These are phyloP conservation scores for Cicer arietinum DNA, from an alignment of 306 rosid species.

Conservation along the genomic window DNA sequence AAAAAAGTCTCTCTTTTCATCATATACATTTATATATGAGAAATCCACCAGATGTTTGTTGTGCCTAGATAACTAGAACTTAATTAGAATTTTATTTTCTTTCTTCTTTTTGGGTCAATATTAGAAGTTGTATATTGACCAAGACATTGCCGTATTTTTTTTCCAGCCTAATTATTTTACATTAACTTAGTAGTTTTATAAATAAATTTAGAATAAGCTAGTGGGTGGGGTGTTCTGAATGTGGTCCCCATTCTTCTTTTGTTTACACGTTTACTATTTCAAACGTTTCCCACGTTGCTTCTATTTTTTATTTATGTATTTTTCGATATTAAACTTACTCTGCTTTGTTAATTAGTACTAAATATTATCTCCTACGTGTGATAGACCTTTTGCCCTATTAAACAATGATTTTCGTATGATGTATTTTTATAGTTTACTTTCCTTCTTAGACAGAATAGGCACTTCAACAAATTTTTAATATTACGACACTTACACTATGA, in stretches of 20 bases:
- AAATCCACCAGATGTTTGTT: neutral
- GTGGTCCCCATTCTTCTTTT: conserved; percentile 31
- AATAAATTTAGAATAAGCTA: neutral
- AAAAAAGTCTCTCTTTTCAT: too few species aligned
- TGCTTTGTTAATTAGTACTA: neutral
- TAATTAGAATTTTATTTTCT: neutral
- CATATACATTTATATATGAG: neutral
- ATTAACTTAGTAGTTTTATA: conserved; percentile 1
- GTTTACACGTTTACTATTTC: conserved; percentile 32
- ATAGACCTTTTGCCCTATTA: neutral
- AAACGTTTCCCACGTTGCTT: conserved; percentile 70
- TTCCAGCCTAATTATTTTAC: neutral
- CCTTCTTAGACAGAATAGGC: too few species aligned
- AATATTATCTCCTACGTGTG: conserved; percentile 22
- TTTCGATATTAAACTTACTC: neutral
- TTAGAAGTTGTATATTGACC: conserved; percentile 39
- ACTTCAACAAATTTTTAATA: too few species aligned
- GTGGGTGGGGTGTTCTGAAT: neutral
- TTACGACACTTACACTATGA: too few species aligned
- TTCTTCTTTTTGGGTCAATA: neutral
- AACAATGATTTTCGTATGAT: too few species aligned
- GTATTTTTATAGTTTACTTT: too few species aligned
- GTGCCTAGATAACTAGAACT: neutral
- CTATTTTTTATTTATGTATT: neutral
- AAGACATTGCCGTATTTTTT: neutral